These are phyloP conservation scores for Roridomyces roridus DNA, from an alignment of 768 basidiomycete genomes.

Conservation along the genomic window DNA sequence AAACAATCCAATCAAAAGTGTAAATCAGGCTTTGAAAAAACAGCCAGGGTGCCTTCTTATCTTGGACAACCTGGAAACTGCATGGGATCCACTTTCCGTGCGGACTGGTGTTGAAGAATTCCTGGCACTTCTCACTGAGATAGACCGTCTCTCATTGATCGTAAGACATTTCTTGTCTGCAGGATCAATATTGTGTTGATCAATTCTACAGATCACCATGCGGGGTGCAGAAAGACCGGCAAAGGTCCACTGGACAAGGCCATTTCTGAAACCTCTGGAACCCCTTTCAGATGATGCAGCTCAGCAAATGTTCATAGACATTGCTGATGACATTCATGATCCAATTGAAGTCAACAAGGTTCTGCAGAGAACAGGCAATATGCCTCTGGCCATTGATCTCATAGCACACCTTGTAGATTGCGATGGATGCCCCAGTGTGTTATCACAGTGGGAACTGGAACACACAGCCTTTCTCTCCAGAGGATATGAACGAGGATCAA, in stretches of 20 bases:
- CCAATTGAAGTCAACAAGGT: too few species aligned
- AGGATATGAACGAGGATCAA: too few species aligned
- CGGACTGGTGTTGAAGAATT: slow-evolving; percentile 1
- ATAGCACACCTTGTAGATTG: too few species aligned
- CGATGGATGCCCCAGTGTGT: too few species aligned
- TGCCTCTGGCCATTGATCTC: too few species aligned
- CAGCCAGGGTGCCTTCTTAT: background rate
- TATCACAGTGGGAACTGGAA: background rate
- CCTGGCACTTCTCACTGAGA: background rate
- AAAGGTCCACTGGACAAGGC: background rate
- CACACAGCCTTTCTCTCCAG: background rate
- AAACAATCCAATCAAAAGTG: background rate
- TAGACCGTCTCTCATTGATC: background rate
- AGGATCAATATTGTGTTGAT: background rate
- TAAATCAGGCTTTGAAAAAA: background rate
- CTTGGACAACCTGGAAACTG: too few species aligned
- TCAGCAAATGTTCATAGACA: background rate
- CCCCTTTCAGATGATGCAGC: background rate
- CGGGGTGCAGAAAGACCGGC: slow-evolving; percentile 3
- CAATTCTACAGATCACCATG: slow-evolving; percentile 6
- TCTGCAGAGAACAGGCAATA: too few species aligned
- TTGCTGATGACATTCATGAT: too few species aligned
- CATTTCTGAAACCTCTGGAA: background rate
- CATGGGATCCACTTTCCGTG: background rate
- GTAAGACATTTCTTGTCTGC: too few species aligned